These are phyloP conservation scores for Monoraphidium neglectum DNA, from an alignment of 139 green algal species.

Conservation along the genomic window DNA sequence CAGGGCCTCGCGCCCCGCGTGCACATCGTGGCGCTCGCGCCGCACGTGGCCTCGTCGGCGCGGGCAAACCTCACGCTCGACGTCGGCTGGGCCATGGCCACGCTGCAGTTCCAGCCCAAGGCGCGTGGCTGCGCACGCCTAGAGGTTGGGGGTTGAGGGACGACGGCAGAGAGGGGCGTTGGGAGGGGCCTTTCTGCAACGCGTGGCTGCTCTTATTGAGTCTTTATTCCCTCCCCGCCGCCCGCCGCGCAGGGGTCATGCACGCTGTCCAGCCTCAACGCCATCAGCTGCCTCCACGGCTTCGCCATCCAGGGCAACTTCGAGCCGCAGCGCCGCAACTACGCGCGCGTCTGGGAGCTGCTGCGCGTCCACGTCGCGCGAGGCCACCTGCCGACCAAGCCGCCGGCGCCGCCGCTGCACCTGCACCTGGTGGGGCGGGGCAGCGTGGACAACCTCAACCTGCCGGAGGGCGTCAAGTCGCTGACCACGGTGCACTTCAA, in stretches of 20 bases:
- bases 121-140: neutral
- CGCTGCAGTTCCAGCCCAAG: neutral
- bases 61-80: slow-evolving; percentile 6
- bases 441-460: neutral
- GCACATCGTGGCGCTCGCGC: slow-evolving; percentile 26
- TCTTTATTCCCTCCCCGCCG: no score
- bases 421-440: slow-evolving; percentile 30
- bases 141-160: no score
- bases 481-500: slow-evolving; percentile 22
- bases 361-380: neutral
- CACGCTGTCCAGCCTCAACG: neutral
- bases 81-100: slow-evolving; percentile 31
- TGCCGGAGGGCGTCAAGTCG: neutral
- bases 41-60: slow-evolving; percentile 19
- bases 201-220: no score
- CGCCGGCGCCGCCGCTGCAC: slow-evolving; percentile 12
- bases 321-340: slow-evolving; percentile 29
- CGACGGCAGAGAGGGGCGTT: no score
- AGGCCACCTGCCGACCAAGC: neutral
- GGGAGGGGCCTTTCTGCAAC: no score
- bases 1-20: slow-evolving; percentile 11
- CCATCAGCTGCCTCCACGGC: slow-evolving; percentile 18
- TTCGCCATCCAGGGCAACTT: slow-evolving; percentile 41
- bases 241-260: slow-evolving; percentile 9
- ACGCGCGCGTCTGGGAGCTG: slow-evolving; percentile 15